Evolutionary conservation across 768 basidiomycete species (phyloP), one percentile per base, ranked within the genome.

Genomic region (Wakefieldia striispora): DNA sequence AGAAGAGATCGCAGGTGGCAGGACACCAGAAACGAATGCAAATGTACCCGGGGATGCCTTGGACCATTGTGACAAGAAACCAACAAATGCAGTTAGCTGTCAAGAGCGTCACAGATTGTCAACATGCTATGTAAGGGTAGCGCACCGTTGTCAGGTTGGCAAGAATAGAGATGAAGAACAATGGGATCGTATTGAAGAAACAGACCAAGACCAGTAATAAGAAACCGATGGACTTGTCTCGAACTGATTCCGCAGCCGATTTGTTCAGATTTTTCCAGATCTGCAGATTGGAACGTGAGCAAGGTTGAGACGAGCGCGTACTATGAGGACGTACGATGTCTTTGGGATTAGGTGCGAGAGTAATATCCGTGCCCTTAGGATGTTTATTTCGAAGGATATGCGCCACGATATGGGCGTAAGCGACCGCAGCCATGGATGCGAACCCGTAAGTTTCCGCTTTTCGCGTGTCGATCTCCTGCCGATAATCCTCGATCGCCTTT

Each of bases 161-260:
- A 43, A 97, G 74, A 54, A 92, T 73, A 12, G 95, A 95, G 55
- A 98, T 93, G 55, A 91, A 73, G 63, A 95, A 81, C 16, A 99
- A 73, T 17, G 97, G 97, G 10, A 95, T 74, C 31, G 94, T 97
- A 74, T 99, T 95, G 75, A 98, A 82, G 74, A 93, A 94, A 69
- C 92, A 95, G 41, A 97, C 82, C 26, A 82, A 60, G 19, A 77
- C 72, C 45, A 99, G 79, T 68, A 87, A 79, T 33, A 87, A 51
- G 69, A 91, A 89, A n/a, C 97, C 95, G 21, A 88, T 70, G 27
- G 76, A 70, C 59, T 77, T 80, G 68, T 88, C 87, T 34, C 84
- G 78, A 21, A 79, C 69, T 20, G 91, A 64, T 56, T 89, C 84
- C 7, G 69, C 77, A 16, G 86, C 75, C 2, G 84, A 80, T 62